Conservation (phyloP, 257 asterid genomes). For the Ilex asprella region DNA sequence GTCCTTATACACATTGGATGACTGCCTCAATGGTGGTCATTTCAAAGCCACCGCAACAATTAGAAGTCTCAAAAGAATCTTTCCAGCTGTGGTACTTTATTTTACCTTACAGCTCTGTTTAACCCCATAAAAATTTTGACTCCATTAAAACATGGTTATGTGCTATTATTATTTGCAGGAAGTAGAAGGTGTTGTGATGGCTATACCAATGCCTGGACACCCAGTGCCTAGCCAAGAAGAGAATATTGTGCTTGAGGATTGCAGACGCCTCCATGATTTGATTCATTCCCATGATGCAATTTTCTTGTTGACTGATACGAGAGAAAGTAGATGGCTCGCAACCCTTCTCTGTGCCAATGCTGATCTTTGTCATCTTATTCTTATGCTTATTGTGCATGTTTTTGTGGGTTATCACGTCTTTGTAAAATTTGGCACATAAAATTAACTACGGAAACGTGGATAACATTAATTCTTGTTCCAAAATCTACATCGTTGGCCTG, state of each 20-base stretch:
- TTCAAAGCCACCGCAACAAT: slow-evolving; percentile 80
- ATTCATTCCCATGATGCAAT: slow-evolving; percentile 75
- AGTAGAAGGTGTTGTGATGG: slow-evolving; percentile 76
- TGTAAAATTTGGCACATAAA: too few species aligned
- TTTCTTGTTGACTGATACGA: slow-evolving; percentile 87
- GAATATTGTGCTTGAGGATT: slow-evolving; percentile 60
- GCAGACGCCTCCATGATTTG: slow-evolving; percentile 54
- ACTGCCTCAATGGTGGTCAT: slow-evolving; percentile 91
- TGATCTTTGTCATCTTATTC: slow-evolving; percentile 2
- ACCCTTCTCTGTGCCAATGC: slow-evolving; percentile 78
- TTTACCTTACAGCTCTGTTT: too few species aligned
- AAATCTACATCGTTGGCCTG: neutral
- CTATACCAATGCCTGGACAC: slow-evolving; percentile 98
- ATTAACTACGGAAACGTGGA: too few species aligned
- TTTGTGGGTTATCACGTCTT: neutral
- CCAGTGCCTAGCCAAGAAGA: slow-evolving; percentile 69
- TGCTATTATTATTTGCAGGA: slow-evolving; percentile 35
- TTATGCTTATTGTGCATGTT: slow-evolving; percentile 3
- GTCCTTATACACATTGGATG: slow-evolving; percentile 79
- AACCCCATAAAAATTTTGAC: neutral
- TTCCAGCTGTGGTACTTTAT: slow-evolving; percentile 71
- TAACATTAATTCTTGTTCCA: neutral
- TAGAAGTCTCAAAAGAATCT: slow-evolving; percentile 62
- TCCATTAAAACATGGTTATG: neutral
- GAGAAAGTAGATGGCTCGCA: slow-evolving; percentile 99